Base-by-base conservation (phyloP, 108 stramenopile species). In the Conticribra weissflogii region DNA sequence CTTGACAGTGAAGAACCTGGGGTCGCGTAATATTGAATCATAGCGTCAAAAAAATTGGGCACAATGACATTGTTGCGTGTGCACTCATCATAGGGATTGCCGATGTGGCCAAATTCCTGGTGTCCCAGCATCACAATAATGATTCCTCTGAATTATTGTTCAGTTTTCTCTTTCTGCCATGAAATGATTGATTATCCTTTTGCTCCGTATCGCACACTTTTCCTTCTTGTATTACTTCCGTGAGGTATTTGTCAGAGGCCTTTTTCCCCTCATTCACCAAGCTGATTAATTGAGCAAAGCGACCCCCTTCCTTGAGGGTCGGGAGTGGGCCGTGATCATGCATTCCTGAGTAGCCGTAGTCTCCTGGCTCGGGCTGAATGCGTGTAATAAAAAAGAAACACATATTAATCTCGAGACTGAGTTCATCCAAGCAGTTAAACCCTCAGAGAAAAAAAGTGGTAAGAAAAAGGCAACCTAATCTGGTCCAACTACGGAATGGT, bases 291-390 rank as follows among this genome's bases (percentile, higher is more conserved):
- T 69, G 48, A 24, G 89, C 83, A 65, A 91, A 64, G 17, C 59
- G 34, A 48, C 86, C 87, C 19, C 86, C 88, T 60, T 90, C 88
- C 71, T 76, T 82, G 3, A 75, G 92, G 21, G 64, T 60, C 3
- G 84, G 84, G 25, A 93, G 54, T 27, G 81, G 83, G 8, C 88
- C 92, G 25, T 88, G 85, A 73, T 93, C 92, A 54, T 93, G 92
- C 76, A 85, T 77, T 28, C 92, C 92, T 51, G 89, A 83, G 56
- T 93, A 91, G 15, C 48, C 53, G 59, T 81, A 81, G 55, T 81
- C 76, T 41, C 84, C 84, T 23, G 79, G 65, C 49, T 81, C 34
- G 18, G 82, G 77, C 74, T 82, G 29, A 16, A 22, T 33, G 5
- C 23, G 31, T 1, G 17, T 16, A 21, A 55, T 19, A 49, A 22